Evolutionary conservation across 2,329 filamentous ascomycete genomes (phyloP).

Genomic region (Diaporthe sp.): DNA sequence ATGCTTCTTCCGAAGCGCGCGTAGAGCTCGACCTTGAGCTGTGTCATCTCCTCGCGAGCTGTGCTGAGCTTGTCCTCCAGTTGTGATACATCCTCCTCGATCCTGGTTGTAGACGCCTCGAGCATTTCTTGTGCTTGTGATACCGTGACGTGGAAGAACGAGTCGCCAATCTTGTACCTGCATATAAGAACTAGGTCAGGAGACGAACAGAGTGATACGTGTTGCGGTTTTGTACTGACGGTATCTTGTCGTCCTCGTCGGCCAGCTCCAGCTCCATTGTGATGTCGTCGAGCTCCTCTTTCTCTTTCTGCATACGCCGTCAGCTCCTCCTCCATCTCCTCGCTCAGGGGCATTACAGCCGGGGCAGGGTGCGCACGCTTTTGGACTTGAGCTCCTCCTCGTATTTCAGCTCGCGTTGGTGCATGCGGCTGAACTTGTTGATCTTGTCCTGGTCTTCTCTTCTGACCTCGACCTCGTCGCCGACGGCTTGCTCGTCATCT

Average conservation of each 20-base stretch:
- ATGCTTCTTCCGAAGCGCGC: constrained; percentile 96
- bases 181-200: neutral
- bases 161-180: constrained; percentile 97
- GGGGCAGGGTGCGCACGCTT: constrained; percentile 65
- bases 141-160: constrained; percentile 89
- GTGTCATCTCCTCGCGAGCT: constrained; percentile 86
- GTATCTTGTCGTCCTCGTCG: constrained; percentile 93
- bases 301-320: constrained; percentile 80
- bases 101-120: constrained; percentile 72
- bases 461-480: constrained; percentile 91
- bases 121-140: constrained; percentile 90
- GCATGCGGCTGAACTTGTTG: constrained; percentile 95
- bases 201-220: neutral
- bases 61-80: constrained; percentile 81
- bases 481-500: constrained; percentile 84
- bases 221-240: constrained; percentile 65
- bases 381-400: constrained; percentile 86
- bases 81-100: constrained; percentile 79
- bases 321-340: constrained; percentile 26
- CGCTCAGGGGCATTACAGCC: too few relatives aligned
- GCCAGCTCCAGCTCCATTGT: constrained; percentile 91
- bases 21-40: constrained; percentile 92
- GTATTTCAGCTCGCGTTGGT: constrained; percentile 83
- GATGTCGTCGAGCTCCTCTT: constrained; percentile 96
- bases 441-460: constrained; percentile 99